Percentiles rank a stretch among this genome's conserved stretches.
phyloP scores from a whole-genome alignment of 768 basidiomycete species.

The Scleroderma bovista region DNA sequence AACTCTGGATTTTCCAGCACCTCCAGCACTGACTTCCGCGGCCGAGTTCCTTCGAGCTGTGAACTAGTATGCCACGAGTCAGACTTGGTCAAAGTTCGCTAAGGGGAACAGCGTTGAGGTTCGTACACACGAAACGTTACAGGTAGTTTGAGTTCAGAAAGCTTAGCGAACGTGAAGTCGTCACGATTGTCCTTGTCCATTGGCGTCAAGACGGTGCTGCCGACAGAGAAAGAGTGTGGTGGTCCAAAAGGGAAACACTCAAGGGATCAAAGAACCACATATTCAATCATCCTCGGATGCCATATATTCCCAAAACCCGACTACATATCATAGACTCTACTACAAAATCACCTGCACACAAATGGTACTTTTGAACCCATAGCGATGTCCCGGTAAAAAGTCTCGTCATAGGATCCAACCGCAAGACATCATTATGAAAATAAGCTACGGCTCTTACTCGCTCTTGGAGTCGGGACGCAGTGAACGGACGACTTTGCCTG shows the following conservation, averaged over 20 bases:
- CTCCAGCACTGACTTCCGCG: constrained; percentile 68
- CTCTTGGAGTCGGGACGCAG: constrained; percentile 83
- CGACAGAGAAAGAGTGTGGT: background rate
- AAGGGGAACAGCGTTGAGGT: background rate
- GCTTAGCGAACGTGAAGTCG: constrained; percentile 89
- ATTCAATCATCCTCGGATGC: no score
- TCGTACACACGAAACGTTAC: constrained; percentile 81
- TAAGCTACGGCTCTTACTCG: constrained; percentile 32
- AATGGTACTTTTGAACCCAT: constrained; percentile 1
- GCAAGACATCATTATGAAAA: constrained; percentile 1
- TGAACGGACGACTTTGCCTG: constrained; percentile 86
- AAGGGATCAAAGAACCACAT: no score
- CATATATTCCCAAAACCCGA: background rate
- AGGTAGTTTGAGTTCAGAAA: constrained; percentile 83
- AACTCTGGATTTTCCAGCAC: constrained; percentile 79
- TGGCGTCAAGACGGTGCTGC: background rate
- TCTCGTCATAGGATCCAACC: background rate
- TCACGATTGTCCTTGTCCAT: constrained; percentile 69
- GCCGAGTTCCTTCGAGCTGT: constrained; percentile 79
- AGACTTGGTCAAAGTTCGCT: background rate
- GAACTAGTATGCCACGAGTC: constrained; percentile 43
- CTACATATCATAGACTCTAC: background rate
- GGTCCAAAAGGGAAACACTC: background rate
- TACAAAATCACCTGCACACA: constrained; percentile 1
- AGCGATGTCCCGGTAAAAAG: background rate